Evolutionary conservation across 192 early-diverging fungal species (phyloP), one percentile per base, ranked within the genome.

Genomic region (Coemansia sp.): DNA sequence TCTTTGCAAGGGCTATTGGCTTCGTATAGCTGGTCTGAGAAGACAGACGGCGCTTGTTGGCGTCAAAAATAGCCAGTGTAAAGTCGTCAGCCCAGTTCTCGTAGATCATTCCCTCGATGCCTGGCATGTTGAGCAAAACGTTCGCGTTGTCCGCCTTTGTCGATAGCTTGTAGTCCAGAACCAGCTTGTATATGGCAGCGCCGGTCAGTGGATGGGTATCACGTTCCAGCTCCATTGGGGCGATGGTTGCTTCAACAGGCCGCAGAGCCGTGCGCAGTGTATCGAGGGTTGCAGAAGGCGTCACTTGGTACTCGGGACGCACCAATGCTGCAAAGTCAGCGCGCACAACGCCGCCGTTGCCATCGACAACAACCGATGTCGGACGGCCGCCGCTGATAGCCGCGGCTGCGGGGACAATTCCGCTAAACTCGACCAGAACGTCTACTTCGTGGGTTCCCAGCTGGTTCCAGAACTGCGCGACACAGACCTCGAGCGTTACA

Each of bases 381-480:
- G 42, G 40, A 5, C 30, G 45, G 2, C 48, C 20, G 33, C 49
- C 69, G 57, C 77, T 69, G 22, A 68, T 67, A 3, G 75, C 67
- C 64, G 34, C 75, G 60, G 22, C 69, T 42, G 62, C 83, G 71
- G 70, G 75, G 75, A 77, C 63, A 16, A 96, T 83, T 18, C 93
- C 93, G 66, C 90, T 89, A 77, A 98, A 96, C n/a, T 84, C 83
- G 12, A 97, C 45, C 17, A 86, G 82, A 11, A 95, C 69, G 29
- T 87, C 86, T 10, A 96, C 73, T 28, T 75, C 72, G 64, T 93
- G 90, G 12, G 77, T 68, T 30, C 87, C 94, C 29, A 90, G 76
- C 61, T 86, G 85, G 49, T 87, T 90, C 94, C 97, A 99, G 77
- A 92, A 96, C 72, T 95, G 94, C 2, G 93, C 93, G 36, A 97